Base-by-base conservation (phyloP, 345 rosid genomes). In the Eutrema yunnanense region DNA sequence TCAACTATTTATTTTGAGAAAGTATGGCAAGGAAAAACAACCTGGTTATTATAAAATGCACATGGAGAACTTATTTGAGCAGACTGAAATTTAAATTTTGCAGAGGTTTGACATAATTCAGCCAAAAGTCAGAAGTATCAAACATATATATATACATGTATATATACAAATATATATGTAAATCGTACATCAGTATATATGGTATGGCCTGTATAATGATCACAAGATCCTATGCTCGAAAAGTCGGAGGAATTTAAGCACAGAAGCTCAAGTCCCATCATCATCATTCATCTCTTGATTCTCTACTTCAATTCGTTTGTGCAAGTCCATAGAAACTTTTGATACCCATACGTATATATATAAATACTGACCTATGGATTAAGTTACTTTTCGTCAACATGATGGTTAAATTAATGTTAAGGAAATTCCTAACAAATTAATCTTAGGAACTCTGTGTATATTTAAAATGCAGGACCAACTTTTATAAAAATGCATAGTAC, bases 211-310 rank as follows among this genome's bases (percentile, higher is more conserved):
- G 34, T 47, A 38, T 48, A 56, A 33, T 22, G 16, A 14, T 64
- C 53, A 58, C 52, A 74, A 74, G 41, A 60, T 60, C 63, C 53
- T 19, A 66, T 55, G 71, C 34, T 27, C 29, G 1, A 65, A 73
- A 65, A 56, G 52, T 37, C 27, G 34, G 51, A 58, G 43, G 38
- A 48, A 32, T 50, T 51, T 32, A 49, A 48, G 22, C 13, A 36
- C 13, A 58, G 26, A 74, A 74, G 44, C 49, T 74, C 57, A 34
- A 74, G 74, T 61, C 34, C 43, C 41, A 29, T 56, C 70, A 33
- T 60, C 42, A 38, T 16, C 51, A 72, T 53, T 65, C 56, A 57
- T 73, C 42, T 65, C 4, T 52, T 37, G 12, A 50, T 38, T 47
- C 40, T 73, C 50, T 73, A 49, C 19, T 48, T 30, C 53, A 58